These are phyloP conservation scores for Auxenochlorella protothecoides DNA, from an alignment of 139 green algal species.

Conservation along the genomic window DNA sequence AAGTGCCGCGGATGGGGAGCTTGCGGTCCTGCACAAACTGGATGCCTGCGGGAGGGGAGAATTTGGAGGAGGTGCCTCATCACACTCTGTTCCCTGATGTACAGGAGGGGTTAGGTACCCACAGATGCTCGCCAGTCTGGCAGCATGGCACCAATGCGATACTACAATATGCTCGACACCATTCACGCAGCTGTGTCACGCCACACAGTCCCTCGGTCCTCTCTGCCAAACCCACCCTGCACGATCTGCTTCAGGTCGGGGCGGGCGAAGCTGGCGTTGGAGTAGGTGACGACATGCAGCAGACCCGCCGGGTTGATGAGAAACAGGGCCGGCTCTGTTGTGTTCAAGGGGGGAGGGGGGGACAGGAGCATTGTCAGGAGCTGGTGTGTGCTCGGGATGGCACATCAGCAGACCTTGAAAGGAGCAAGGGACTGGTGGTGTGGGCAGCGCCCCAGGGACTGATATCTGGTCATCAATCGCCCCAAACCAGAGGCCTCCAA, in stretches of 20 bases:
- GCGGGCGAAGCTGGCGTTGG: constrained; percentile 40
- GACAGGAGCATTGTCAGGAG: not conserved
- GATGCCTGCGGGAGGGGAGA: constrained; percentile 12
- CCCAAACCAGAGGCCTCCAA: too few relatives aligned
- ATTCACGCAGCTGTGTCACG: not conserved
- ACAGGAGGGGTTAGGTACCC: not conserved
- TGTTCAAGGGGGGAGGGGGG: not conserved
- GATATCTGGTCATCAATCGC: too few relatives aligned
- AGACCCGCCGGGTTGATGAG: constrained; percentile 43
- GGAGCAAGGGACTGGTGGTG: too few relatives aligned
- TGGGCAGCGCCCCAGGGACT: too few relatives aligned
- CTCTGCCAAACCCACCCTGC: not conserved
- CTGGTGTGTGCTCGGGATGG: too few relatives aligned
- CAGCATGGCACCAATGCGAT: not conserved
- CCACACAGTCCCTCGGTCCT: not conserved
- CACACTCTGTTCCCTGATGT: too few relatives aligned
- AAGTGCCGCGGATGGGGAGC: constrained; percentile 28
- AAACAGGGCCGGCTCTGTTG: constrained; percentile 41
- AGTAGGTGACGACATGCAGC: constrained; percentile 39
- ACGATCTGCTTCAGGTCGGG: constrained; percentile 40
- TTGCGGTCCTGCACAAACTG: constrained; percentile 32
- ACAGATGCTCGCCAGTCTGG: not conserved
- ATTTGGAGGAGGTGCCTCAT: too few relatives aligned
- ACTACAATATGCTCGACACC: not conserved
- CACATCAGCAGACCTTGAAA: too few relatives aligned